phyloP scores from a whole-genome alignment of 805 yeast genomes.

The Nadsonia fulvescens region DNA sequence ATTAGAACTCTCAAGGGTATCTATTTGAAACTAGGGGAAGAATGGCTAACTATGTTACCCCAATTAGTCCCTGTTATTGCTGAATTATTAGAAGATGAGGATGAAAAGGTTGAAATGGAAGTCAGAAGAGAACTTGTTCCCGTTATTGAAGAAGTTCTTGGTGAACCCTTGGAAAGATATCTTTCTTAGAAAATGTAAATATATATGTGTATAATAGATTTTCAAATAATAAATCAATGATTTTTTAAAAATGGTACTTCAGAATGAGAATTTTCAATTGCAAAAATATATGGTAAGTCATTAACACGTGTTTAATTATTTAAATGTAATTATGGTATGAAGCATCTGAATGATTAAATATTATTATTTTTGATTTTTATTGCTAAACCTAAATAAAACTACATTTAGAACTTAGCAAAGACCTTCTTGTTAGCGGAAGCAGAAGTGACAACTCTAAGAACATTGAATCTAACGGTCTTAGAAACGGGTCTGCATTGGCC shows the following conservation, averaged over 20 bases:
- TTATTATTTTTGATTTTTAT: conserved; percentile 2
- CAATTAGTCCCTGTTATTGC: conserved; percentile 92
- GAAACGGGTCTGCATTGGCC: conserved; percentile 99
- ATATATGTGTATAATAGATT: too few relatives aligned
- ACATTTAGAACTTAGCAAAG: conserved; percentile 82
- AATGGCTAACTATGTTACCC: conserved; percentile 81
- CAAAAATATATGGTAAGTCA: too few relatives aligned
- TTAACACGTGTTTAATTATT: too few relatives aligned
- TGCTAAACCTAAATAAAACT: conserved; percentile 5
- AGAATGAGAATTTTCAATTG: too few relatives aligned
- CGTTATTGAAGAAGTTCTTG: conserved; percentile 79
- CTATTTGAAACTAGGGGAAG: conserved; percentile 75
- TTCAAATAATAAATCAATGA: too few relatives aligned
- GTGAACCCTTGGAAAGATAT: conserved; percentile 70
- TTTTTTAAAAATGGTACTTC: too few relatives aligned
- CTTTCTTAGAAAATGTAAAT: conserved; percentile 10
- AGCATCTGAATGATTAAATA: not conserved
- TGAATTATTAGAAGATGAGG: conserved; percentile 88
- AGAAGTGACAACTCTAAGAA: conserved; percentile 83
- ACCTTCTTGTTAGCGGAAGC: conserved; percentile 74
- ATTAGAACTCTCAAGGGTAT: conserved; percentile 60
- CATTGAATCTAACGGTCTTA: conserved; percentile 99
- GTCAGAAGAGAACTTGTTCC: conserved; percentile 81
- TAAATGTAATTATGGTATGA: too few relatives aligned
- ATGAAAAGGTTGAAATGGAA: conserved; percentile 80